Evolutionary conservation across 164 flowering plant species (phyloP).

Genomic region (Macadamia tetraphylla): DNA sequence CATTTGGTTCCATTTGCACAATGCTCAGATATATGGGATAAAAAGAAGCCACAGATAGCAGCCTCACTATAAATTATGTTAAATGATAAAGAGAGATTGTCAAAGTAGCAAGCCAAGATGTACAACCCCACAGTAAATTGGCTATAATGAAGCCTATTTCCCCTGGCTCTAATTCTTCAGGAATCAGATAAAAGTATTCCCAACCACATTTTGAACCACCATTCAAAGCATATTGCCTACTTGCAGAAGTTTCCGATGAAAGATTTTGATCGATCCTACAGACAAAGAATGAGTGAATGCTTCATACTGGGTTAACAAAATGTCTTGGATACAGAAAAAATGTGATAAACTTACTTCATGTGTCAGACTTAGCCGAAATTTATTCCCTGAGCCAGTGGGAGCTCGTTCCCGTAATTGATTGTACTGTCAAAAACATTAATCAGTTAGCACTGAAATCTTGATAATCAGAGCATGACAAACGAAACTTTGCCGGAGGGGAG

Average conservation of each 20-base stretch:
- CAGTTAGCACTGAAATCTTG: neutral
- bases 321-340: neutral
- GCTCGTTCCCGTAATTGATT: slow-evolving; percentile 81
- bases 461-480: neutral
- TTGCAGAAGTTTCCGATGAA: neutral
- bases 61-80: too few species aligned
- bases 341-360: neutral
- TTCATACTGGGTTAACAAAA: neutral
- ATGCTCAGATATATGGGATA: too few species aligned
- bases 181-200: neutral
- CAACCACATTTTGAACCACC: neutral
- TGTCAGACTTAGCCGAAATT: slow-evolving; percentile 62
- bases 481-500: too few species aligned
- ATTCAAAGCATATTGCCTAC: neutral
- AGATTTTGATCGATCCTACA: slow-evolving; percentile 1
- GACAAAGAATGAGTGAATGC: neutral
- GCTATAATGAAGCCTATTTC: neutral
- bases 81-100: too few species aligned
- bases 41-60: too few species aligned
- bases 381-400: slow-evolving; percentile 95
- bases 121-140: too few species aligned
- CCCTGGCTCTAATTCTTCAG: neutral
- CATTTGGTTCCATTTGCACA: too few species aligned
- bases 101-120: too few species aligned
- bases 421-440: slow-evolving; percentile 47